Evolutionary conservation across 139 green algal genomes (phyloP).

Genomic region (Ettlia oleoabundans): DNA sequence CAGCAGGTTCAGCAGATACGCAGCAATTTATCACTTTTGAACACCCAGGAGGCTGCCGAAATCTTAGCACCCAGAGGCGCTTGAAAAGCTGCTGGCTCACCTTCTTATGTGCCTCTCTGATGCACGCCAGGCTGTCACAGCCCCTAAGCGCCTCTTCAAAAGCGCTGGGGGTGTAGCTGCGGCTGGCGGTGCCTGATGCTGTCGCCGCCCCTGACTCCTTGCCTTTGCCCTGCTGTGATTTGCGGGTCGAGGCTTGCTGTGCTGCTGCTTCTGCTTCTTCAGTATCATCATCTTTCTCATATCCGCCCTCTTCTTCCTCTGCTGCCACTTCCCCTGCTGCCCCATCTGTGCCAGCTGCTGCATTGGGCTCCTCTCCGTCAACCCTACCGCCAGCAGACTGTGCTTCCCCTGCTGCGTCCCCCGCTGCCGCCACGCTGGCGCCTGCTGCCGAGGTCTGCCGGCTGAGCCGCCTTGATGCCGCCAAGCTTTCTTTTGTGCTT

Average conservation of each 20-base stretch:
- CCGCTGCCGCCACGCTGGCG: too few species aligned
- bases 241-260: too few species aligned
- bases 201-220: not conserved
- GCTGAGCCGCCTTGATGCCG: too few species aligned
- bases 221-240: not conserved
- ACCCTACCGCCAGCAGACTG: too few species aligned
- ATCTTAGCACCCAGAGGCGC: not conserved
- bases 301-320: not conserved
- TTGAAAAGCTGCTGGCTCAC: not conserved
- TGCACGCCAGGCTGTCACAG: conserved; percentile 4
- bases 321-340: too few species aligned
- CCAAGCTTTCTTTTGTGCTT: too few species aligned
- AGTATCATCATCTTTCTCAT: not conserved
- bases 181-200: not conserved
- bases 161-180: not conserved
- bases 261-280: not conserved
- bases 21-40: too few species aligned
- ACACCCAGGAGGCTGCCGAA: not conserved
- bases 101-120: conserved; percentile 5
- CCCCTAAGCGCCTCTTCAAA: conserved; percentile 2
- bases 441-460: too few species aligned
- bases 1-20: too few species aligned
- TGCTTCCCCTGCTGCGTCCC: too few species aligned
- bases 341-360: too few species aligned
- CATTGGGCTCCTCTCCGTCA: too few species aligned